Conservation (phyloP, 2,329 filamentous ascomycete genomes). For the Delphinella strobiligena region DNA sequence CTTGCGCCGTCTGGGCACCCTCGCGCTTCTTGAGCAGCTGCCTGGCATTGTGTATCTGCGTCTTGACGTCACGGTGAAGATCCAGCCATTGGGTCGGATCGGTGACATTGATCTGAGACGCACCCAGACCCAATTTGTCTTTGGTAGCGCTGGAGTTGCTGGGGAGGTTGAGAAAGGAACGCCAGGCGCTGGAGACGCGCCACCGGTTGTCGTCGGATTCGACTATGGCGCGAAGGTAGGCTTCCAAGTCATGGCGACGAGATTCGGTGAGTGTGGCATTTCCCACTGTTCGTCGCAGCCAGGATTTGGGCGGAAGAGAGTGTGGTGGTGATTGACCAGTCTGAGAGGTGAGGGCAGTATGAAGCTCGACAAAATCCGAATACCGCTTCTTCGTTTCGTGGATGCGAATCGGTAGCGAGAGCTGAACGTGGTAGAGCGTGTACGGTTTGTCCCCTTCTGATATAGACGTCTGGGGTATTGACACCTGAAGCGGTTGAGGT, state of each 20-base stretch:
- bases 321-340: conserved; percentile 53
- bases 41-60: conserved; percentile 54
- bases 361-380: conserved; percentile 62
- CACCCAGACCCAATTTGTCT: conserved; percentile 9
- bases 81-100: conserved; percentile 60
- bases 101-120: conserved; percentile 23
- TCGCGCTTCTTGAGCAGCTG: conserved; percentile 57
- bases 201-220: conserved; percentile 62
- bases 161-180: conserved; percentile 61
- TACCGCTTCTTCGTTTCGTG: conserved; percentile 72
- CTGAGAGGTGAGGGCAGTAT: conserved; percentile 47
- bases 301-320: conserved; percentile 60
- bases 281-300: conserved; percentile 61
- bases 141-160: conserved; percentile 26
- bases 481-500: conserved; percentile 33
- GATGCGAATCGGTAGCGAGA: conserved; percentile 64
- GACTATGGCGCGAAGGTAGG: conserved; percentile 61
- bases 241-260: conserved; percentile 56
- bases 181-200: conserved; percentile 62
- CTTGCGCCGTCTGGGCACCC: conserved; percentile 43
- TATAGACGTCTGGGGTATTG: conserved; percentile 37
- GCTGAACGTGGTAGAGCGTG: conserved; percentile 66
- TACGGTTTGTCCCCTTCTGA: conserved; percentile 50
- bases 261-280: conserved; percentile 59
- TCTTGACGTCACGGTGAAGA: conserved; percentile 61